Evolutionary conservation across 78 protist species (phyloP).

Genomic region (Trichosphaerium sp.): DNA sequence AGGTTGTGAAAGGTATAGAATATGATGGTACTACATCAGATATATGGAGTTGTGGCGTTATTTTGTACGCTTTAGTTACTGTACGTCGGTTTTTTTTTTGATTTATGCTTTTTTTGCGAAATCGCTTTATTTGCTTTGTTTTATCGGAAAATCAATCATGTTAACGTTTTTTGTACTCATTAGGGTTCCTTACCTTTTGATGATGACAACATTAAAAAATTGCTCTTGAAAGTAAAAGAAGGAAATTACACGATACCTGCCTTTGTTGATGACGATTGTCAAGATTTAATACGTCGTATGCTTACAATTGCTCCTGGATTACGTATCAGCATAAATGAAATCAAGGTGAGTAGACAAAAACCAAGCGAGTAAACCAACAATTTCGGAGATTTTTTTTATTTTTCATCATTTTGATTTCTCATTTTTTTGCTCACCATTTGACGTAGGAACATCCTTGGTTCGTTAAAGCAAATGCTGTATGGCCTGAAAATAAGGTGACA

Average conservation of each 20-base stretch:
- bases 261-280: slow-evolving; percentile 35
- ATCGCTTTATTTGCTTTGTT: not conserved
- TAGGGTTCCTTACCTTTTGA: slow-evolving; percentile 84
- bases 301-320: slow-evolving; percentile 57
- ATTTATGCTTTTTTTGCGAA: not conserved
- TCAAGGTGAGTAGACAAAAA: slow-evolving; percentile 56
- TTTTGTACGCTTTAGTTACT: slow-evolving; percentile 66
- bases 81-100: slow-evolving; percentile 1
- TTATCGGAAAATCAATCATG: not conserved
- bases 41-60: slow-evolving; percentile 79
- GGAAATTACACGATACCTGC: slow-evolving; percentile 55
- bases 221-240: slow-evolving; percentile 51
- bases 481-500: too few relatives aligned
- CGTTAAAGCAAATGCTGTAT: too few relatives aligned
- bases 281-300: slow-evolving; percentile 49
- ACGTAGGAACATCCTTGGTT: too few relatives aligned
- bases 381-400: not conserved
- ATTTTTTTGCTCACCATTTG: too few relatives aligned
- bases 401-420: not conserved
- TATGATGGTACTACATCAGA: slow-evolving; percentile 65
- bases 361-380: not conserved
- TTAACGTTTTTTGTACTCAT: not conserved
- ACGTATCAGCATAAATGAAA: slow-evolving; percentile 55
- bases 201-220: slow-evolving; percentile 54
- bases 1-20: slow-evolving; percentile 23